Evolutionary conservation across 768 basidiomycete genomes (phyloP), one percentile per base, ranked within the genome.

Genomic region (Pleurotus tuoliensis): DNA sequence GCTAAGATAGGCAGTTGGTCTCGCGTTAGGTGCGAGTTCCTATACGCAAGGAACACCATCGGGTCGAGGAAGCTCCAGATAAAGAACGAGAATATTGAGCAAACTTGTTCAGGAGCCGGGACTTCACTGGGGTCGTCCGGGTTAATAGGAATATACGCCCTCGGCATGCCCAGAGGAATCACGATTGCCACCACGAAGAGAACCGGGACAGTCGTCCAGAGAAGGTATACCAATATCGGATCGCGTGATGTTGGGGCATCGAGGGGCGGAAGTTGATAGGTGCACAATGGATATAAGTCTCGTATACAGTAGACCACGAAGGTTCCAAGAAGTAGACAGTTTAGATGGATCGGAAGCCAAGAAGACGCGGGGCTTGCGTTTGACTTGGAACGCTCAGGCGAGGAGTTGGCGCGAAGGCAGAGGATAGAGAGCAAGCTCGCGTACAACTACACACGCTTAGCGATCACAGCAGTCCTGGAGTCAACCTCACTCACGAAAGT

Each of bases 1-100:
- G 84, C 82, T 71, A 89, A 76, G 2, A 82, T 82, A 12, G 85
- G 84, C 24, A 87, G 67, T 52, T 82, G 66, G 46, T 87, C 82
- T 41, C 74, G 70, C 0, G 80, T 64, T 0, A 86, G 66, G 64
- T 81, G 82, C 4, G 75, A 66, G n/a, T 77, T 62, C 12, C 73
- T 70, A 58, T 76, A 76, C 3, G 79, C 82, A 37, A 70, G 61
- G 53, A 75, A 73, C 18, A 87, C 68, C 37, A 79, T 66, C 0
- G 77, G 73, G 57, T 88, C 82, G 61, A 88, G 67, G 71, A 80
- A 90, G 13, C 72, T 69, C 62, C 79, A 88, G 3, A 75, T 63
- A 4, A 75, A 44, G 12, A 74, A 61, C 4, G 74, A 80, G 8
- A 82, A 56, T 37, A 75, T 61, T 2, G 81, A 76, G 0, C 82